Evolutionary conservation across 495 filamentous ascomycete genomes (phyloP).

Genomic region (Massariosphaeria phaeospora): DNA sequence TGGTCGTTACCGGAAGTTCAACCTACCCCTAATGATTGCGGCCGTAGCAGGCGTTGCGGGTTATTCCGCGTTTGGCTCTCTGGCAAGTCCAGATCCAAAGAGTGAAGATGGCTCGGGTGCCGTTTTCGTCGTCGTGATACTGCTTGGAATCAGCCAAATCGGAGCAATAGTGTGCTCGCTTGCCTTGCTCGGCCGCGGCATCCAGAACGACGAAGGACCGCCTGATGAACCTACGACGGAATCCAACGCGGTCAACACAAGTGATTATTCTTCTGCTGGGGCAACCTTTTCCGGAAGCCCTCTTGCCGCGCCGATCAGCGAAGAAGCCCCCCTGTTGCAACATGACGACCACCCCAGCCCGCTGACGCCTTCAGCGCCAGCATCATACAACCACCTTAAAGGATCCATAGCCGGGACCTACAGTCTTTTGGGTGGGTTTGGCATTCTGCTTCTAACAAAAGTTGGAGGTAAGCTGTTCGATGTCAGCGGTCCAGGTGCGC

Average conservation of each 20-base stretch:
- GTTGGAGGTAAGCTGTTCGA: constrained; percentile 85
- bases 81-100: constrained; percentile 65
- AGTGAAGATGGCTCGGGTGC: constrained; percentile 56
- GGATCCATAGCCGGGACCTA: constrained; percentile 93
- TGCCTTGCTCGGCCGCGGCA: constrained; percentile 72
- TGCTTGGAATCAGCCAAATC: constrained; percentile 87
- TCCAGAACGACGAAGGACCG: constrained; percentile 50
- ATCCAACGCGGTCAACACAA: background rate
- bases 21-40: constrained; percentile 67
- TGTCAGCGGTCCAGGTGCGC: constrained; percentile 59
- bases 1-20: constrained; percentile 55
- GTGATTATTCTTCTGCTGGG: constrained; percentile 15
- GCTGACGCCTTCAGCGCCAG: background rate
- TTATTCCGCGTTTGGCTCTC: constrained; percentile 64
- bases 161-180: constrained; percentile 91
- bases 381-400: constrained; percentile 58
- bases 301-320: constrained; percentile 11
- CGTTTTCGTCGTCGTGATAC: constrained; percentile 69
- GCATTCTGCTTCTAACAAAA: constrained; percentile 88
- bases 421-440: constrained; percentile 81
- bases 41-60: constrained; percentile 67
- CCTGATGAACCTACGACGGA: constrained; percentile 29
- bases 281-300: constrained; percentile 21
- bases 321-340: constrained; percentile 30
- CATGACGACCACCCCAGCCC: background rate